Base-by-base conservation (phyloP, 129 eudicot genomes). In the Erigeron canadensis region DNA sequence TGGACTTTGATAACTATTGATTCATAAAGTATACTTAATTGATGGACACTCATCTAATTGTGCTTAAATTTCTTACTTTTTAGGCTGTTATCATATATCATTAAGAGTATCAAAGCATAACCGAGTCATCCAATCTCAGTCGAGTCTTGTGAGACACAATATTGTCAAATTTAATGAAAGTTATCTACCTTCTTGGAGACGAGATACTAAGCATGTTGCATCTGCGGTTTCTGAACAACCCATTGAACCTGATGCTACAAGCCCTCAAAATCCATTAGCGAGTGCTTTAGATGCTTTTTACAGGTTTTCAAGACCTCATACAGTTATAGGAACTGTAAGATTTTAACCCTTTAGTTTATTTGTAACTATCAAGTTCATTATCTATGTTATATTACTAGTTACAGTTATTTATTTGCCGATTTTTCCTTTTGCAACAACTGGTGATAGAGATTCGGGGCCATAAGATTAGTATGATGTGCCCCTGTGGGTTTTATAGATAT, bases 251-350 rank as follows among this genome's bases (percentile, higher is more conserved):
- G 90, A 79, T 7, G 79, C 95, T 44, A 74, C 89, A 77, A 79
- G 76, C 71, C 82, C 75, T 59, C 70, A 58, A 83, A 69, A 69
- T 58, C 67, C 93, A 5, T 37, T 83, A 10, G 85, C 80, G 57
- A 71, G 77, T 62, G 85, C 85, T 21, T 59, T 87, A 42, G 79
- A 90, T 82, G 99, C 97, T 77, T 94, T 94, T 80, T 86, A 90
- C 81, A 82, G 91, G 75, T 94, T 94, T 81, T 94, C 99, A 43
- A 81, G 99, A 72, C 99, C 99, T 81, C 99, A 94, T 71, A 94
- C 99, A 9, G 89, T 94, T 72, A 90, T 90, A 76, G 99, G 99
- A 82, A 94, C 99, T 17, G 99, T 94, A 84, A 84, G 81, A 79
- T 80, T 75, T 67, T 48, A 39, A 21, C 51, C 72, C 22, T 17